Percentiles rank a stretch among this genome's conserved stretches.
Evolutionary conservation across 345 rosid genomes (phyloP).

Genomic region (Anacardium occidentale): DNA sequence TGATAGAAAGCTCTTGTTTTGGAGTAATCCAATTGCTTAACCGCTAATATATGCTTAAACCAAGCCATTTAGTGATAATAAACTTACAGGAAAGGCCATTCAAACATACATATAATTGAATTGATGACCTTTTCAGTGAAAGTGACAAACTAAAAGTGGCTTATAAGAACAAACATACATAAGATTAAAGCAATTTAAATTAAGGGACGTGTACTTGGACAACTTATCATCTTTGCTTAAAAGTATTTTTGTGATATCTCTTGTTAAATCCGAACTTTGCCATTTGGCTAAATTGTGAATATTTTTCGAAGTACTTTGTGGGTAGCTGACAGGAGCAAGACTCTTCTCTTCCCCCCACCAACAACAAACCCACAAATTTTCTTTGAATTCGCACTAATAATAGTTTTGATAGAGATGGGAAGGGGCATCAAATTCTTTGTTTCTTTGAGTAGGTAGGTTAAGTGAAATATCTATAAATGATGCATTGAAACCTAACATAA

Average conservation of each 20-base stretch:
- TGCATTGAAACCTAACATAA: background rate
- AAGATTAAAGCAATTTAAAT: background rate
- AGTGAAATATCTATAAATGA: background rate
- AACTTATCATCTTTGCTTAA: constrained; percentile 39
- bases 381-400: constrained; percentile 25
- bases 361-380: constrained; percentile 8
- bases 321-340: constrained; percentile 36
- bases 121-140: constrained; percentile 31
- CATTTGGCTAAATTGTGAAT: constrained; percentile 26
- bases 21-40: constrained; percentile 57
- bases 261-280: no score
- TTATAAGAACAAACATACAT: constrained; percentile 33
- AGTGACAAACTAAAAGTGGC: constrained; percentile 45
- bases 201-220: no score
- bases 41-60: constrained; percentile 66
- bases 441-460: background rate
- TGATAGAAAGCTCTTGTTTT: constrained; percentile 31
- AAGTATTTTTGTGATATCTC: constrained; percentile 25
- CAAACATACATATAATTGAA: constrained; percentile 34
- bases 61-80: constrained; percentile 19
- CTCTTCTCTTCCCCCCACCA: constrained; percentile 2
- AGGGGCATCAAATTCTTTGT: constrained; percentile 17
- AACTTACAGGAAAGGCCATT: constrained; percentile 52
- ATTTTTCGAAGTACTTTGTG: constrained; percentile 1
- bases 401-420: constrained; percentile 14